phyloP scores from a whole-genome alignment of 2,329 filamentous ascomycete species.

The Exserohilum turcica region DNA sequence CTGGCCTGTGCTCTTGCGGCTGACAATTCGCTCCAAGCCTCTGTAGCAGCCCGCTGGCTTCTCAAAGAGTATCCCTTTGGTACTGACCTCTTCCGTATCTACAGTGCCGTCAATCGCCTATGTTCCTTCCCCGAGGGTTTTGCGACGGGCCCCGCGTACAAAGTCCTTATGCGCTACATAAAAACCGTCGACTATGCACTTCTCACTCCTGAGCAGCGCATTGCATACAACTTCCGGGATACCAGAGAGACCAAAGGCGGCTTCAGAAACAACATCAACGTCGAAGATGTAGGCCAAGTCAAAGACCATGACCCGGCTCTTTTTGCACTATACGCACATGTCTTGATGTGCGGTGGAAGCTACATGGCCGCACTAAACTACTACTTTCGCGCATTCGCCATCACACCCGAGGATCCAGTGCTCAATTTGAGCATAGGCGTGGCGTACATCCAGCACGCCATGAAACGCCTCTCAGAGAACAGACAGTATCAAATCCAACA shows the following conservation, averaged over 20 bases:
- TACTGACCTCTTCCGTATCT: slow-evolving; percentile 83
- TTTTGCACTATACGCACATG: slow-evolving; percentile 87
- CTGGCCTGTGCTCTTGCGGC: slow-evolving; percentile 82
- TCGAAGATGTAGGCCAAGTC: slow-evolving; percentile 48
- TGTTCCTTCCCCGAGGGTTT: slow-evolving; percentile 77
- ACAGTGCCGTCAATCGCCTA: slow-evolving; percentile 75
- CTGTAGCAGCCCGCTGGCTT: slow-evolving; percentile 77
- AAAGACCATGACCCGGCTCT: slow-evolving; percentile 70
- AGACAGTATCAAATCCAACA: slow-evolving; percentile 86
- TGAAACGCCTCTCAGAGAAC: slow-evolving; percentile 90
- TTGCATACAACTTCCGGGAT: slow-evolving; percentile 48
- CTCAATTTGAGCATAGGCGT: slow-evolving; percentile 78
- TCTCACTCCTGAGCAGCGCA: slow-evolving; percentile 58
- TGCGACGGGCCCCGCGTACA: slow-evolving; percentile 80
- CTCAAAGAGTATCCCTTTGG: slow-evolving; percentile 81
- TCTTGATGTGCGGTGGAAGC: slow-evolving; percentile 80
- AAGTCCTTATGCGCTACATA: slow-evolving; percentile 89
- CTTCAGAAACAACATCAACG: slow-evolving; percentile 45
- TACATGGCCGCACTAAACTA: slow-evolving; percentile 87
- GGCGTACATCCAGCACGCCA: slow-evolving; percentile 81
- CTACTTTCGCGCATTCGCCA: slow-evolving; percentile 69
- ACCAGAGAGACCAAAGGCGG: slow-evolving; percentile 47
- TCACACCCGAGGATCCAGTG: slow-evolving; percentile 77
- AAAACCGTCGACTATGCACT: slow-evolving; percentile 80
- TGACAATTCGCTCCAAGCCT: slow-evolving; percentile 76